phyloP scores from a whole-genome alignment of 2,329 filamentous ascomycete species.

The Colletotrichum godetiae region DNA sequence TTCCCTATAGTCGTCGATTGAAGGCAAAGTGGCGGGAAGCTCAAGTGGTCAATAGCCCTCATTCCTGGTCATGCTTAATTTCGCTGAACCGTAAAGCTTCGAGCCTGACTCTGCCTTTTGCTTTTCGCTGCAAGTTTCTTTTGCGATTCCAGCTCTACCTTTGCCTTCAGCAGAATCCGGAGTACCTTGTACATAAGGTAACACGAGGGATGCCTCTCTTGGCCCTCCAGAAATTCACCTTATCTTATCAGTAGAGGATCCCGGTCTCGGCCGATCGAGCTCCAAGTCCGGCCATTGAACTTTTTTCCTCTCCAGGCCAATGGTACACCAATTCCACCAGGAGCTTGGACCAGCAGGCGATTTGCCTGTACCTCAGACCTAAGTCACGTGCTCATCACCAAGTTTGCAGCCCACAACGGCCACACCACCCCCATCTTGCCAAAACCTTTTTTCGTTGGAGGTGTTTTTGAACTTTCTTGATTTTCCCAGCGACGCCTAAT shows the following conservation, averaged over 20 bases:
- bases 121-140: too few species aligned
- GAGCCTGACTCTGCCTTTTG: too few species aligned
- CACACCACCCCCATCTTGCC: background rate
- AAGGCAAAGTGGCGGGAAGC: too few species aligned
- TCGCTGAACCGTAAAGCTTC: too few species aligned
- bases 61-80: too few species aligned
- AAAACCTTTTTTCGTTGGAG: conserved; percentile 6
- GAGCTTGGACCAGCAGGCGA: background rate
- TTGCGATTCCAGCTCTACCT: background rate
- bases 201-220: too few species aligned
- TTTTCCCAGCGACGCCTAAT: conserved; percentile 11
- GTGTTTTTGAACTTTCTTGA: background rate
- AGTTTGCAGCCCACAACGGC: background rate
- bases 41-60: too few species aligned
- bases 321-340: background rate
- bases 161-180: too few species aligned
- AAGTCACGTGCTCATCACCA: conserved; percentile 7
- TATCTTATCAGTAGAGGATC: background rate
- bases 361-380: background rate
- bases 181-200: too few species aligned
- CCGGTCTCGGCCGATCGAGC: background rate
- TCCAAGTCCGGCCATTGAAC: background rate
- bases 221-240: background rate
- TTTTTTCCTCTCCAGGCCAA: background rate
- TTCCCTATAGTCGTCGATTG: too few species aligned